phyloP scores from a whole-genome alignment of 495 filamentous ascomycete species.

The Sabuloglossum arenarium region DNA sequence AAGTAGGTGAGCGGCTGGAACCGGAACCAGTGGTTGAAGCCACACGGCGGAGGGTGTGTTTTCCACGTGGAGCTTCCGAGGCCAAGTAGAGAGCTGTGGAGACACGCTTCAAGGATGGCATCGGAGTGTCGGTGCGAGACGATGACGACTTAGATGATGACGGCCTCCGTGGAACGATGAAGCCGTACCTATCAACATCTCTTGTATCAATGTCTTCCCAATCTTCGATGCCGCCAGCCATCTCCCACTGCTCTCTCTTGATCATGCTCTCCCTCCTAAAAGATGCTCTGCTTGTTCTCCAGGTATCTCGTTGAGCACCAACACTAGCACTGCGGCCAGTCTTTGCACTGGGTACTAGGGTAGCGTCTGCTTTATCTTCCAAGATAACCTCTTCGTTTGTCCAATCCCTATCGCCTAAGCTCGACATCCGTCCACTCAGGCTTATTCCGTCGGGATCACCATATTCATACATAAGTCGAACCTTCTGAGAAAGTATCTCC shows the following conservation, averaged over 20 bases:
- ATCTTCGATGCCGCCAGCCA: constrained; percentile 79
- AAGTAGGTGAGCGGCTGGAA: constrained; percentile 10
- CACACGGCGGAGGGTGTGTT: constrained; percentile 30
- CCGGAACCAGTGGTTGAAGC: constrained; percentile 20
- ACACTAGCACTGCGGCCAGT: constrained; percentile 3
- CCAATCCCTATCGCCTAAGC: constrained; percentile 14
- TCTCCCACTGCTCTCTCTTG: constrained; percentile 32
- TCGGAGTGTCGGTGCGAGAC: constrained; percentile 18
- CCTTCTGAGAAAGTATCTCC: constrained; percentile 68
- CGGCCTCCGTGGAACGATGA: constrained; percentile 41
- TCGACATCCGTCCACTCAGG: neutral
- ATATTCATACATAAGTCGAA: constrained; percentile 79
- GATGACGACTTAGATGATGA: constrained; percentile 8
- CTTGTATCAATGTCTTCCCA: constrained; percentile 81
- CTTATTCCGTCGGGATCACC: constrained; percentile 26
- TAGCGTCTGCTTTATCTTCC: neutral
- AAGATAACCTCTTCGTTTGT: constrained; percentile 6
- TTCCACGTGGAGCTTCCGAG: constrained; percentile 39
- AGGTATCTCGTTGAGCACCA: constrained; percentile 8
- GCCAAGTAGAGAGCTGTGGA: constrained; percentile 41
- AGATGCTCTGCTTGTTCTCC: neutral
- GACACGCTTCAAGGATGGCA: constrained; percentile 35
- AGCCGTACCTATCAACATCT: constrained; percentile 87
- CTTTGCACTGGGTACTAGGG: neutral
- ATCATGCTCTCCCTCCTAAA: constrained; percentile 13